Base-by-base conservation (phyloP, 2,329 filamentous ascomycete genomes). In the Penicillium sp. region DNA sequence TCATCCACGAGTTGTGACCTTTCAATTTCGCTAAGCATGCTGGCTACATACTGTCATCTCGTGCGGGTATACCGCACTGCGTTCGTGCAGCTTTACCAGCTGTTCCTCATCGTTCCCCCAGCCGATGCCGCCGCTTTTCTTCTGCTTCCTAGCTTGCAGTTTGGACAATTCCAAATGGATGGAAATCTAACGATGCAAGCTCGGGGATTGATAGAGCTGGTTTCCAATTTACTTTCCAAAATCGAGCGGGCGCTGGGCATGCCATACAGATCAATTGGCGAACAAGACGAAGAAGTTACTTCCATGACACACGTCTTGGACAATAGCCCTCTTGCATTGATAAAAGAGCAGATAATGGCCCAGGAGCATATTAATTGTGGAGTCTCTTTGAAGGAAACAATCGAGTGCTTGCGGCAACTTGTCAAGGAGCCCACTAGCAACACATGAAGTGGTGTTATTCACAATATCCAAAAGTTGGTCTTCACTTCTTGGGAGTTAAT, bases 61-160 rank as follows among this genome's bases (percentile, higher is more conserved):
- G 27, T 42, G 7, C 42, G 39, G 2, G 16, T 51, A 4, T 48
- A 54, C 29, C 45, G 39, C 13, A 31, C 39, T 2, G 27, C 50
- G 9, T 52, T 51, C 8, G 42, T 26, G 9, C 40, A 46, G 7
- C 31, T 54, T 3, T 48, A 52, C 30, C 50, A 48, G 13, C 18
- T 45, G 0, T 44, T 52, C 29, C 37, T 52, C 6, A 38, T 45
- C 11, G 25, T 46, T 7, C 37, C 48, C 4, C 50, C 44, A 3
- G 18, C 13, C 7, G 42, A 52, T 12, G 45, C 40, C 3, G 33
- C 31, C 6, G 16, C 22, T 1, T 40, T 51, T 26, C 11, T 51
- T 4, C 10, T 45, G 5, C 23, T 53, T 6, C 41, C 50, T 1
- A 44, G 15, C 13, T 28, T 45, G 3, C 37, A 31, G 1, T 39